Evolutionary conservation across 2,329 filamentous ascomycete species (phyloP).

Genomic region (Xylaria sp.): DNA sequence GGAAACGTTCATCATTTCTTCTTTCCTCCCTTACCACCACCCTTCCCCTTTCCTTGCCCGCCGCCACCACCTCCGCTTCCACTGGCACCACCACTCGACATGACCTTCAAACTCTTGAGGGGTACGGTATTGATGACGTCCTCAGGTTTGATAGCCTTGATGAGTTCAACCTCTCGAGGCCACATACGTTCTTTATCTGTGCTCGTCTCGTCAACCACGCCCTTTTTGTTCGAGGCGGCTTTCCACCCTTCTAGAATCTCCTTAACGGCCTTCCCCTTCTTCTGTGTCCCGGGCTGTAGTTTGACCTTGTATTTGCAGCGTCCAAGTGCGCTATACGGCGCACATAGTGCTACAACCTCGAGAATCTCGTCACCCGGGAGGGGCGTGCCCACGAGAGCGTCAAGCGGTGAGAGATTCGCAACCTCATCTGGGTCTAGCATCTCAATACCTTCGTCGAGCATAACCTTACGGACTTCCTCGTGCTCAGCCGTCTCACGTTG

Average conservation of each 20-base stretch:
- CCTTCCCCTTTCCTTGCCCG: slow-evolving; percentile 48
- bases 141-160: slow-evolving; percentile 82
- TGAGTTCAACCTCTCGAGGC: slow-evolving; percentile 85
- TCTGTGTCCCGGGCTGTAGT: slow-evolving; percentile 86
- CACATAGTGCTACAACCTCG: slow-evolving; percentile 72
- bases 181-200: slow-evolving; percentile 80
- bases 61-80: slow-evolving; percentile 50
- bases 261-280: slow-evolving; percentile 94
- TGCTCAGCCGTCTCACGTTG: slow-evolving; percentile 81
- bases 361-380: slow-evolving; percentile 85
- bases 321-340: slow-evolving; percentile 70
- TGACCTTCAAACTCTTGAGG: slow-evolving; percentile 81
- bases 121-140: slow-evolving; percentile 85
- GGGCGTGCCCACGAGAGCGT: slow-evolving; percentile 80
- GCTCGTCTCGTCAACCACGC: slow-evolving; percentile 69
- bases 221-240: slow-evolving; percentile 68
- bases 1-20: slow-evolving; percentile 50
- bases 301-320: slow-evolving; percentile 95
- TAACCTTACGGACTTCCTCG: slow-evolving; percentile 73
- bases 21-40: slow-evolving; percentile 53
- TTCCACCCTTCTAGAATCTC: slow-evolving; percentile 90
- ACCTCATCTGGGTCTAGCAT: slow-evolving; percentile 69
- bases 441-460: slow-evolving; percentile 69
- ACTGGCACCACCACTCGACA: slow-evolving; percentile 71
- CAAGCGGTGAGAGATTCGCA: slow-evolving; percentile 67